Evolutionary conservation across 2,329 filamentous ascomycete genomes (phyloP).

Genomic region (Colletotrichum higginsianum): DNA sequence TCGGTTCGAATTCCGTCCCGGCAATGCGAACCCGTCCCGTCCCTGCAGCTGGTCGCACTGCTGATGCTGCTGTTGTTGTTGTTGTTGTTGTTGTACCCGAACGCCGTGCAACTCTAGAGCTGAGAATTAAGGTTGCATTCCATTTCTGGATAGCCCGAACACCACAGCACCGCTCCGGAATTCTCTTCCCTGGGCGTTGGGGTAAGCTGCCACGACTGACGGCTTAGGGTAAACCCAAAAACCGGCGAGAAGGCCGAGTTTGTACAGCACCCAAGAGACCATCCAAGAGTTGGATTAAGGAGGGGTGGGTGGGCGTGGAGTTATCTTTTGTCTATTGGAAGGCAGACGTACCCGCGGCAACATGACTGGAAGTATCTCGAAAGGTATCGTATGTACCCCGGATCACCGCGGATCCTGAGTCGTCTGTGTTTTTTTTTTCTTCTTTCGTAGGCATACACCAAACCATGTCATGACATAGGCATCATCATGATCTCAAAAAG

Average conservation of each 20-base stretch:
- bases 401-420: constrained; percentile 3
- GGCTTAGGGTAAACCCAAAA: neutral
- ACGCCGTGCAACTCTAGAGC: constrained; percentile 8
- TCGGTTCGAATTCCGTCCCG: neutral
- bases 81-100: neutral
- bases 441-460: no score
- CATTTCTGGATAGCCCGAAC: constrained; percentile 5
- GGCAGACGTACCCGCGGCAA: neutral
- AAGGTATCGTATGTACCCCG: constrained; percentile 21
- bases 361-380: constrained; percentile 18
- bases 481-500: no score
- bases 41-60: constrained; percentile 13
- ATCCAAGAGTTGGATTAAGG: no score
- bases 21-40: neutral
- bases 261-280: no score
- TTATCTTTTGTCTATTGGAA: neutral
- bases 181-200: constrained; percentile 16
- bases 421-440: neutral
- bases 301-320: neutral
- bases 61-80: neutral
- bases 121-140: constrained; percentile 14
- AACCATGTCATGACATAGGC: no score
- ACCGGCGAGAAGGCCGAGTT: constrained; percentile 28
- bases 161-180: constrained; percentile 10
- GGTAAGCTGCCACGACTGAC: constrained; percentile 7